Evolutionary conservation across 805 yeast genomes (phyloP), one percentile per base, ranked within the genome.

Genomic region (Saturnispora mendoncae): DNA sequence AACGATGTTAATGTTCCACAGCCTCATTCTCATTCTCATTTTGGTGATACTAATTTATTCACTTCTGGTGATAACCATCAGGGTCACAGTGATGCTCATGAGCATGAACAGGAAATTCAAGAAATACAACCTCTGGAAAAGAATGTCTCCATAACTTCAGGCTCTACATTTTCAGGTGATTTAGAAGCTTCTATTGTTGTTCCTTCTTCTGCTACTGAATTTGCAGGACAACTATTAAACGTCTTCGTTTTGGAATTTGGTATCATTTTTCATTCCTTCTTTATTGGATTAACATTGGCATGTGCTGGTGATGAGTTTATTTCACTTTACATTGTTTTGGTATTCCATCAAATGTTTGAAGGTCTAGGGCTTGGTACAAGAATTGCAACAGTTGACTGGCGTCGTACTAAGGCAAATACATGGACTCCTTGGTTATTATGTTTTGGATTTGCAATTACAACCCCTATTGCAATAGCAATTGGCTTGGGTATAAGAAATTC

Each of bases 311-410:
- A 75, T 2, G 90, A 81, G 56, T 84, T 84, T 55, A 72, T 66
- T 44, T 72, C 84, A 5, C 64, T 84, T 38, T 84, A 80, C 58
- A 71, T 80, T 47, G 95, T 72, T n/a, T 48, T 72, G 33, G 73
- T 78, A 4, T 77, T 76, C 68, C 87, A 85, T 57, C 95, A 84
- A 61, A 68, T 78, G 67, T 84, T 84, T 55, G 95, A 84, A 63
- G 95, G 94, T 38, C 67, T 85, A 37, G 95, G 94, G 45, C 66
- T 85, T 49, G 94, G 94, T 19, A 72, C 90, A 7, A 74, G 94
- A 59, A 67, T 82, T 28, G 81, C 86, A 1, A 69, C 68, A 24
- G 67, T 75, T 1, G 56, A 60, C 27, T 69, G 73, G 73, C 58
- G 55, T 51, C 23, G 18, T 5, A 20, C 30, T 3, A 21, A 24